Evolutionary conservation across 1,284 basidiomycete species (phyloP), one percentile per base, ranked within the genome.

Genomic region (Termitomyces sp.): DNA sequence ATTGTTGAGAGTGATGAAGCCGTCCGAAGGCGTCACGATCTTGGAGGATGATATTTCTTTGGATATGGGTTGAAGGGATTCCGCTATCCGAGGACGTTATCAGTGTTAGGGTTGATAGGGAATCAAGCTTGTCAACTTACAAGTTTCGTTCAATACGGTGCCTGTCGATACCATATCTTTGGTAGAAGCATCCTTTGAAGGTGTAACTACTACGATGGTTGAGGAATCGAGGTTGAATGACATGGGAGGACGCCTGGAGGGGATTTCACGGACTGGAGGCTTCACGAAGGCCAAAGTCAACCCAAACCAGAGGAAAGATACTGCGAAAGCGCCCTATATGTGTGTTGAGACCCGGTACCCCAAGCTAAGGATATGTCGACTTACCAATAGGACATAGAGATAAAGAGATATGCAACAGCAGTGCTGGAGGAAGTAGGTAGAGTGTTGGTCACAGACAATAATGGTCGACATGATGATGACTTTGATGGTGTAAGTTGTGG

Each of bases 281-380:
- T 50, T 56, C 26, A 45, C 15, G 12, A 52, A 46, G 19, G 52
- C 57, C 26, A 58, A 44, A n/a, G 57, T 56, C 7, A 56, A 46
- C 5, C 33, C n/a, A 9, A 58, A 44, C 54, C 54, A 58, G 5
- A 53, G 4, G 3, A 53, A 12, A 33, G 48, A 9, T 10, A 44
- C 26, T 2, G 24, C 30, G 9, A 41, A 1, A 12, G 51, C 17
- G 24, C 47, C 38, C 54, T 58, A 28, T 12, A 9, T 5, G 15
- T 26, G 24, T 24, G 30, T 4, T 38, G 41, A 46, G 5, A 1
- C 1, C 15, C n/a, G 2, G 7, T 21, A 9, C 17, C 8, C 7
- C 19, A 38, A 21, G 10, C 21, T 46, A 10, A 4, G 31, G 24
- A 3, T 7, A 1, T 24, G 5, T 9, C 4, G 5, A 50, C 57